phyloP scores from a whole-genome alignment of 805 yeast genomes.

The Alloascoidea hylecoeti region DNA sequence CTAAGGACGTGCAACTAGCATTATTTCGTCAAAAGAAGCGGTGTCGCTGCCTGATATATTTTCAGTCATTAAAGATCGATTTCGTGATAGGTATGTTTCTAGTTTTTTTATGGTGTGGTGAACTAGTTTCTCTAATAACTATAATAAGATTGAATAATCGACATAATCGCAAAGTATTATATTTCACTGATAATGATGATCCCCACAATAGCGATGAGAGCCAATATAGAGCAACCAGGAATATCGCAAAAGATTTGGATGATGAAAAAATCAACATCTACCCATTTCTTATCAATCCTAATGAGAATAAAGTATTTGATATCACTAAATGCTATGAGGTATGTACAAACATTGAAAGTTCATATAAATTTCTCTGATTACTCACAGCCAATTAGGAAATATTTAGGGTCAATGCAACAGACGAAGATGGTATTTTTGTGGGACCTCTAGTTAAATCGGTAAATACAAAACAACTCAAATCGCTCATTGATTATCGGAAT shows the following conservation, averaged over 20 bases:
- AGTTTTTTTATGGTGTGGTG: no score
- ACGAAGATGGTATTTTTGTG: conserved; percentile 13
- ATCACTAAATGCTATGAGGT: conserved; percentile 27
- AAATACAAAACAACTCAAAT: conserved; percentile 25
- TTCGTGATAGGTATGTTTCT: no score
- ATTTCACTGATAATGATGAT: conserved; percentile 54
- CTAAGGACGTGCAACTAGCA: no score
- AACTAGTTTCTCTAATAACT: no score
- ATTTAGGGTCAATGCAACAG: not conserved
- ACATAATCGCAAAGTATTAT: conserved; percentile 28
- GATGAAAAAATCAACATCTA: conserved; percentile 31
- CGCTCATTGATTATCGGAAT: conserved; percentile 33
- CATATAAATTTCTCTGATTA: conserved; percentile 13
- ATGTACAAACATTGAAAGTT: conserved; percentile 21
- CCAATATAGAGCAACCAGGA: conserved; percentile 27
- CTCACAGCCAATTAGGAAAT: conserved; percentile 3
- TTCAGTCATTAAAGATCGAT: no score
- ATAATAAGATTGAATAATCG: no score
- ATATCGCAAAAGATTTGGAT: conserved; percentile 37
- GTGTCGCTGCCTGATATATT: no score
- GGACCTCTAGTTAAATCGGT: conserved; percentile 30
- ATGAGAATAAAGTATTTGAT: conserved; percentile 19
- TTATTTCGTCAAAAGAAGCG: no score
- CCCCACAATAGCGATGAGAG: conserved; percentile 32
- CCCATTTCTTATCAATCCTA: conserved; percentile 36